These are phyloP conservation scores for Casuarina cunninghamiana DNA, from an alignment of 306 rosid species.

Conservation along the genomic window DNA sequence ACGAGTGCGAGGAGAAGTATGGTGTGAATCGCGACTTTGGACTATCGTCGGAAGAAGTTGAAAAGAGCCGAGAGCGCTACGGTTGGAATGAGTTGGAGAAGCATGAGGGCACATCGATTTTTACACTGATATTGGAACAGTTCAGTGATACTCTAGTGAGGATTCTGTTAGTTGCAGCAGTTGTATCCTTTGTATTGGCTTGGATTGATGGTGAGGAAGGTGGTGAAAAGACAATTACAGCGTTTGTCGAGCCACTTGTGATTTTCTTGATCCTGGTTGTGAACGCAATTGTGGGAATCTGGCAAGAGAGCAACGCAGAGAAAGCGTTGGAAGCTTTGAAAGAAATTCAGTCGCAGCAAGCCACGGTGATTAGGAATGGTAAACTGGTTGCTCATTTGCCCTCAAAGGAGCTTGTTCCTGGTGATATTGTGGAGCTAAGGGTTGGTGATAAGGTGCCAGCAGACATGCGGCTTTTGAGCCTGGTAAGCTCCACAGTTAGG, in stretches of 20 bases:
- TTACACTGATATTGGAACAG: constrained; percentile 66
- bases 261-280: constrained; percentile 51
- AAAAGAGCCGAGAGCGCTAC: constrained; percentile 48
- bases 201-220: constrained; percentile 80
- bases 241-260: constrained; percentile 61
- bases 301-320: constrained; percentile 98
- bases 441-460: constrained; percentile 66
- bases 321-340: constrained; percentile 88
- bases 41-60: constrained; percentile 38
- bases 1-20: not conserved
- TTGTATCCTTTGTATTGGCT: constrained; percentile 79
- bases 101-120: constrained; percentile 79
- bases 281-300: constrained; percentile 74
- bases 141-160: constrained; percentile 85
- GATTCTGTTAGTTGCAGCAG: constrained; percentile 81
- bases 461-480: constrained; percentile 52
- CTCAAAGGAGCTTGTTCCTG: constrained; percentile 84
- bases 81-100: constrained; percentile 84
- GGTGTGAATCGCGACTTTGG: not conserved
- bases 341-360: constrained; percentile 90
- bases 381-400: constrained; percentile 39
- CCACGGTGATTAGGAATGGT: constrained; percentile 55
- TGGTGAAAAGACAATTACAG: constrained; percentile 45
- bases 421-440: constrained; percentile 56
- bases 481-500: constrained; percentile 54